phyloP scores from a whole-genome alignment of 768 basidiomycete species.

The Boletus vinaceobasis region DNA sequence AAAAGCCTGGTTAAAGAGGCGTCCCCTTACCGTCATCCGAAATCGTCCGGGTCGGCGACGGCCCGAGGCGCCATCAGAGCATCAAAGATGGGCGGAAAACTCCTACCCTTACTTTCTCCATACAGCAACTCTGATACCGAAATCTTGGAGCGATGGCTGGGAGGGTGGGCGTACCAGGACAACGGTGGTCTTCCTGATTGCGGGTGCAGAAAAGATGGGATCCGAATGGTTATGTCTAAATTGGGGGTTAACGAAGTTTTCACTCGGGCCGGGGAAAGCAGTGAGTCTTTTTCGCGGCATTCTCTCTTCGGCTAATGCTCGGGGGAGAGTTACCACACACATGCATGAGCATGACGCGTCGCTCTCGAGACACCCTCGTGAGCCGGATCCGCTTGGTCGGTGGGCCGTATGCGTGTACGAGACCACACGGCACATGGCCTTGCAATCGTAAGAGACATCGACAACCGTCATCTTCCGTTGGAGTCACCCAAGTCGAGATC shows the following conservation, averaged over 20 bases:
- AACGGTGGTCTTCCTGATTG: neutral
- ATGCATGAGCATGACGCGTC: neutral
- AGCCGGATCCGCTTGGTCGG: neutral
- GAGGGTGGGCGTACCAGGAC: neutral
- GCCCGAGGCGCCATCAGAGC: neutral
- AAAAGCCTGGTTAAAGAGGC: neutral
- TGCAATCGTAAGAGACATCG: neutral
- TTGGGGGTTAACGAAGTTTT: conserved; percentile 10
- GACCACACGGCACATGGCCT: neutral
- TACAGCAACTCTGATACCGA: neutral
- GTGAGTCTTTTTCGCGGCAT: neutral
- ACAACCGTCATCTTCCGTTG: neutral
- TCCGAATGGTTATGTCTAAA: conserved; percentile 5
- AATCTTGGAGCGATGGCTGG: neutral
- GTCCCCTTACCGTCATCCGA: neutral
- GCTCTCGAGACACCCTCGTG: neutral
- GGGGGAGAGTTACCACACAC: neutral
- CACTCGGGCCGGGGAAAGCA: neutral
- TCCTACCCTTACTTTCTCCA: neutral
- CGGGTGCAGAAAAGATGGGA: too few species aligned
- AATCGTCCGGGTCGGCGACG: neutral
- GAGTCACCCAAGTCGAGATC: neutral
- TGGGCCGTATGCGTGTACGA: neutral
- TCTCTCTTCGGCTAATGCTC: conserved; percentile 1
- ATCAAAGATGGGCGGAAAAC: conserved; percentile 1